Evolutionary conservation across 163 green algal genomes (phyloP).

Genomic region (Prototheca stagnorum): DNA sequence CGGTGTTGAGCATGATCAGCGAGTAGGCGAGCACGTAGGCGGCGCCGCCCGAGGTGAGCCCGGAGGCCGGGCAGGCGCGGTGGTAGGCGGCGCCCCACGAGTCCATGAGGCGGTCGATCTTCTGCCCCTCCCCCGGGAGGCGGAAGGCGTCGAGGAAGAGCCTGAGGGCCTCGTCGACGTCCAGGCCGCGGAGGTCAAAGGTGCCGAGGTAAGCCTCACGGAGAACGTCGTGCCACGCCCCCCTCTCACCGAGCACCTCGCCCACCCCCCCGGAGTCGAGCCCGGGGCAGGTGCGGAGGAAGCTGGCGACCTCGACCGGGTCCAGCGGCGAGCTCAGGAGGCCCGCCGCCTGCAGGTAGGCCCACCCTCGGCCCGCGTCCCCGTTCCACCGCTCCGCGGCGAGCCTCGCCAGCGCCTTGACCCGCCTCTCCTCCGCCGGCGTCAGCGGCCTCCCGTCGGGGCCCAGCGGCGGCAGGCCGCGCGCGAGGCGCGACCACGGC

Average conservation of each 20-base stretch:
- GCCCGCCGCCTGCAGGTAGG: constrained; percentile 47
- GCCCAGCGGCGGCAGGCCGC: not conserved
- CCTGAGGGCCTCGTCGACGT: constrained; percentile 77
- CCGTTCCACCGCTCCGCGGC: constrained; percentile 92
- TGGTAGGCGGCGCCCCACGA: constrained; percentile 19
- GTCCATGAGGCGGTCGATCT: constrained; percentile 95
- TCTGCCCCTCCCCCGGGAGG: constrained; percentile 88
- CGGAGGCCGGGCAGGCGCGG: constrained; percentile 11
- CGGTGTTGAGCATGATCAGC: constrained; percentile 98
- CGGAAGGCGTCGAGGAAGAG: constrained; percentile 82
- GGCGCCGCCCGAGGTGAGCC: constrained; percentile 56
- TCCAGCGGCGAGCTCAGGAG: constrained; percentile 20
- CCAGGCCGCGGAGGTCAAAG: constrained; percentile 42
- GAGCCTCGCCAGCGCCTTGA: constrained; percentile 62
- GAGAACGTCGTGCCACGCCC: constrained; percentile 46
- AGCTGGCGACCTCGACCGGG: constrained; percentile 30
- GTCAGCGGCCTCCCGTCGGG: too few species aligned
- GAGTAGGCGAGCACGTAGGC: constrained; percentile 90
- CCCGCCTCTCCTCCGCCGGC: constrained; percentile 51
- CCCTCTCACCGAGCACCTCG: constrained; percentile 61
- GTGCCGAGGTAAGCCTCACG: constrained; percentile 45
- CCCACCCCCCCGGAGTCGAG: constrained; percentile 70
- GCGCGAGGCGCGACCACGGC: too few species aligned
- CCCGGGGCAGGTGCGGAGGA: constrained; percentile 53
- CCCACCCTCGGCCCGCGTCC: constrained; percentile 78